Evolutionary conservation across 2,329 filamentous ascomycete genomes (phyloP).

Genomic region (Sordariomycetes sp.): DNA sequence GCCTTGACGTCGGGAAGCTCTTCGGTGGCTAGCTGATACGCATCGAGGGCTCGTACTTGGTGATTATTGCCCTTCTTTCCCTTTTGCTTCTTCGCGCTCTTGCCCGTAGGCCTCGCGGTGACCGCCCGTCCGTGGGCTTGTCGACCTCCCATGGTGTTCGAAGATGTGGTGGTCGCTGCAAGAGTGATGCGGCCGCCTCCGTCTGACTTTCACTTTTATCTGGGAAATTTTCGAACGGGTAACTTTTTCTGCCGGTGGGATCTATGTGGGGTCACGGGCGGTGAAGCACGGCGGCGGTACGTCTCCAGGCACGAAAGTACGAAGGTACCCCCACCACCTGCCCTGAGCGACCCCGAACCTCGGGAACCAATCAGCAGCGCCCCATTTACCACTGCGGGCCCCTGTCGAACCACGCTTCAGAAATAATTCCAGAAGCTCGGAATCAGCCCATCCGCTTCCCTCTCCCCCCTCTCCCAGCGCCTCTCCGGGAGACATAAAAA

Average conservation of each 20-base stretch:
- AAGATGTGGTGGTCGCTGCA: not conserved
- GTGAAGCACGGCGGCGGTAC: constrained; percentile 1
- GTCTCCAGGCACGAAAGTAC: not conserved
- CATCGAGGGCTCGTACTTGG: constrained; percentile 38
- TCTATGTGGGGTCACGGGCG: constrained; percentile 6
- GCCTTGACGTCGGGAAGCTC: constrained; percentile 35
- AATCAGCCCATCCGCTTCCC: not conserved
- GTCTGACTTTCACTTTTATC: constrained; percentile 2
- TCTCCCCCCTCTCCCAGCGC: not conserved
- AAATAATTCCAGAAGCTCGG: not conserved
- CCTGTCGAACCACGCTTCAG: not conserved
- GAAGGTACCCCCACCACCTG: not conserved
- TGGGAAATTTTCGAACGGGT: not conserved
- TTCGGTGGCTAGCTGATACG: constrained; percentile 42
- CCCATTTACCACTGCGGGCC: not conserved
- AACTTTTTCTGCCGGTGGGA: constrained; percentile 9
- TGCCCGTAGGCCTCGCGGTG: constrained; percentile 21
- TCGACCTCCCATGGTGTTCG: constrained; percentile 37
- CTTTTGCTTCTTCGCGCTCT: constrained; percentile 28
- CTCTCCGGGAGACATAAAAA: not conserved
- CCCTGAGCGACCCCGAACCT: not conserved
- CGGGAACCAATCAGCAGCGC: not conserved
- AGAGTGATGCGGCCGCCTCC: not conserved
- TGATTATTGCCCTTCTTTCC: constrained; percentile 22
- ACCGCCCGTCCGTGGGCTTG: constrained; percentile 44